phyloP scores from a whole-genome alignment of 2,329 filamentous ascomycete species.

The Aspergillus sp. region DNA sequence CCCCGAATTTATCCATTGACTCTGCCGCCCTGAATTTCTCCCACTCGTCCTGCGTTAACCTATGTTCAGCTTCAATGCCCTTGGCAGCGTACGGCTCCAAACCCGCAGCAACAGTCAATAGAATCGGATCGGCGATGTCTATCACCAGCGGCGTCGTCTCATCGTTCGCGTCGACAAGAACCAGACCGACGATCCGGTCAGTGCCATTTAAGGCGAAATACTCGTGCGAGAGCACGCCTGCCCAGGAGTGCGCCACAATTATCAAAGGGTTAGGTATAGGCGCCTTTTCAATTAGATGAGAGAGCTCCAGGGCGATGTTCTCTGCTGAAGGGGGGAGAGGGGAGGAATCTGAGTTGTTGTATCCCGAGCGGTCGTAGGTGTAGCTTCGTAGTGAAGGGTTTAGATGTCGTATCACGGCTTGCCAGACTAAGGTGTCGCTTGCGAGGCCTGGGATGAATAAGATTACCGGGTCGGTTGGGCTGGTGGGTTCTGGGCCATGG shows the following conservation, averaged over 20 bases:
- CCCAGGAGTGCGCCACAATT: slow-evolving; percentile 18
- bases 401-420: slow-evolving; percentile 12
- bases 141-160: slow-evolving; percentile 14
- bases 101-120: slow-evolving; percentile 13
- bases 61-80: slow-evolving; percentile 13
- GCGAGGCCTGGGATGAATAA: slow-evolving; percentile 15
- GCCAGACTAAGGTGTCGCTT: slow-evolving; percentile 17
- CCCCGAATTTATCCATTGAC: slow-evolving; percentile 15
- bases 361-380: slow-evolving; percentile 18
- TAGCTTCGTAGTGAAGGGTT: slow-evolving; percentile 11
- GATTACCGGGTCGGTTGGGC: slow-evolving; percentile 5
- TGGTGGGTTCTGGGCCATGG: slow-evolving; percentile 15
- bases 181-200: slow-evolving; percentile 14
- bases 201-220: slow-evolving; percentile 14
- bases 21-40: slow-evolving; percentile 15
- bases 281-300: slow-evolving; percentile 6
- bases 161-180: slow-evolving; percentile 20
- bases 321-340: slow-evolving; percentile 12
- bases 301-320: slow-evolving; percentile 14
- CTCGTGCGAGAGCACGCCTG: slow-evolving; percentile 17
- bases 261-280: slow-evolving; percentile 14
- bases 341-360: slow-evolving; percentile 11
- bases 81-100: slow-evolving; percentile 18
- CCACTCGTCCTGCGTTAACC: slow-evolving; percentile 13
- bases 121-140: slow-evolving; percentile 15